Evolutionary conservation across 2,329 filamentous ascomycete genomes (phyloP), one percentile per base, ranked within the genome.

Genomic region (Dactylellina leptospora): DNA sequence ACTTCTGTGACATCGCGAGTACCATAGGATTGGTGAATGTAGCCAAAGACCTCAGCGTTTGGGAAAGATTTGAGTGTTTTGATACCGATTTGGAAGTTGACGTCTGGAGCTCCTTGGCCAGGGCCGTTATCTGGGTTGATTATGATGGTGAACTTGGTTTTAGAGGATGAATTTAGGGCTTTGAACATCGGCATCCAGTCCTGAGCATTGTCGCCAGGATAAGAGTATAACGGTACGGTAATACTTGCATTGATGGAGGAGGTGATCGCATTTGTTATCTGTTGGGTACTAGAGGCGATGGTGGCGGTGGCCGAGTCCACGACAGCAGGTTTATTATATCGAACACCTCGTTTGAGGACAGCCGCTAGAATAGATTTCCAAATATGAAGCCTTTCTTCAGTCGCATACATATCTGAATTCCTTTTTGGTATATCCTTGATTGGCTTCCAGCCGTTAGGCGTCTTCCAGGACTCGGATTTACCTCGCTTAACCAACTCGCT

Each of bases 1-100:
- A 63, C 56, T 0, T 40, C 42, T 10, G 50, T 11, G 8, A 51
- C 9, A 11, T 13, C 6, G 20, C 64, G 64, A 11, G 36, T 44
- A 20, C 64, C 58, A 30, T 71, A 63, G 0, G 64, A 71, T 25
- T 71, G 64, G 42, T 71, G 64, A 10, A 71, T 51, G 25, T 71
- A 71, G 13, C 64, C 64, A 11, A 71, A 58, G 3, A 71, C 56
- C 20, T 62, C 4, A 6, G 56, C 51, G 16, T 71, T 71, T 5
- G 56, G n/a, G 40, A 62, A 71, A 5, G 64, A 71, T 20, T 62
- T 50, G 22, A 71, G 64, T 9, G 56, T 56, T 16, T 71, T 62
- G 50, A 70, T 70, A 5, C 64, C 64, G 10, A 36, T 58, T 58
- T 71, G 64, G 33, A 71, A 71, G 20, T 71, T 62, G 44, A 6